Evolutionary conservation across 257 asterid species (phyloP), one percentile per base, ranked within the genome.

Genomic region (Fraxinus americana): DNA sequence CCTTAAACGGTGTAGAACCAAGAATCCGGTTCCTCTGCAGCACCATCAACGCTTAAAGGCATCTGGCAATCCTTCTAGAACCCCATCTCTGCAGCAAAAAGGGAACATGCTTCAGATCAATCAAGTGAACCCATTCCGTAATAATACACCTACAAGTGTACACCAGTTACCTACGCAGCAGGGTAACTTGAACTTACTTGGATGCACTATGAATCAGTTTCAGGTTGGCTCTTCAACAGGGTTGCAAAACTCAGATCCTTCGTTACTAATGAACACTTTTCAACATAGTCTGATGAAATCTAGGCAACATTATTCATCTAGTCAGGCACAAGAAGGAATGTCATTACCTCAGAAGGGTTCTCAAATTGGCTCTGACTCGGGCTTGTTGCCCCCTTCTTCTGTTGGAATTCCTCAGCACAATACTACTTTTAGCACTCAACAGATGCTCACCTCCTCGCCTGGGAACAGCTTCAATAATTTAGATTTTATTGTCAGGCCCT

Each of bases 61-160:
- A 68, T 75, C 85, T 27, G 54, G 71, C 27, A 67, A n/a, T 52
- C 85, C 61, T 35, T 66, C 68, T 12, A 72, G 68, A 73, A 70
- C 72, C 36, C 32, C 81, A 4, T 71, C 87, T 54, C 77, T 67
- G 78, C 89, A 81, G 77, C 87, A 81, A 67, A 81, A 78, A 74
- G 82, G 48, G 32, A 72, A 68, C 65, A 61, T 34, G 41, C 54
- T 43, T 25, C 86, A 80, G 74, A 63, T 75, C 39, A 75, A 39
- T 59, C 21, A 29, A 41, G 17, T 21, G 5, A 63, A 57, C 21
- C 78, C 34, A 19, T 34, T 68, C 71, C 70, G 5, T 23, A 25
- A 76, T 50, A 68, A 59, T 50, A 14, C 77, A 35, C 67, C 73
- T 27, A 45, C 77, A 8, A 66, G 71, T 72, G 69, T 73, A 63